Base-by-base conservation (phyloP, 2,329 filamentous ascomycete genomes). In the Paraconiothyrium brasiliense region DNA sequence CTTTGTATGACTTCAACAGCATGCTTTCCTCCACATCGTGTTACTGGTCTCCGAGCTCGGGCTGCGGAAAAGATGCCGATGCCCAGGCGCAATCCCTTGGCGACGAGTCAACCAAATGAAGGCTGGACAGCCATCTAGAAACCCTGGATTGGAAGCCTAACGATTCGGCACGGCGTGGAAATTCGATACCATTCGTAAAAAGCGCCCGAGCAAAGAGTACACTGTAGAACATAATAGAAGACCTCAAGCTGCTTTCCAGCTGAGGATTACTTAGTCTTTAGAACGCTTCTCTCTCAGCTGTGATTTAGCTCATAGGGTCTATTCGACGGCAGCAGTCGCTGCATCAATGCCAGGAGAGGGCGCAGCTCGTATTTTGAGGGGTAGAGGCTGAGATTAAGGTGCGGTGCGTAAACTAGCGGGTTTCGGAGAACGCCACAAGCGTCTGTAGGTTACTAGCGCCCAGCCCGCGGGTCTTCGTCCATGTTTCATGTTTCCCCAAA, bases 401-500 rank as follows among this genome's bases (percentile, higher is more conserved):
- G 58, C 63, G 50, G 72, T 71, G 68, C 68, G 71, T 75, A 66
- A 64, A 56, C 70, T 71, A 71, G 66, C 60, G 54, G 51, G 71
- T 76, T 64, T 72, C 64, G 69, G 50, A 62, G 58, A 57, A 67
- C 72, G 73, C 72, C 69, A 69, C 64, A 68, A 69, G 69, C 72
- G 69, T 60, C 58, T 65, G 54, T 63, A n/a, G 39, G 44, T 67
- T 63, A 66, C 69, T 70, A 67, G 64, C 58, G 58, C 57, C 27
- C 6, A 22, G 20, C 54, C 56, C 32, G 10, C 43, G 55, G 60
- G 52, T 60, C 63, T 57, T 57, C 66, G 68, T 67, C 67, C 67
- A 58, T 68, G 74, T 77, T 76, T 76, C 72, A 75, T 58, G 70
- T 75, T 71, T 67, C 41, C 13, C 61, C 64, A 55, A 49, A 46